phyloP scores from a whole-genome alignment of 148 eudicot genomes.

The Hydrangea macrophylla region DNA sequence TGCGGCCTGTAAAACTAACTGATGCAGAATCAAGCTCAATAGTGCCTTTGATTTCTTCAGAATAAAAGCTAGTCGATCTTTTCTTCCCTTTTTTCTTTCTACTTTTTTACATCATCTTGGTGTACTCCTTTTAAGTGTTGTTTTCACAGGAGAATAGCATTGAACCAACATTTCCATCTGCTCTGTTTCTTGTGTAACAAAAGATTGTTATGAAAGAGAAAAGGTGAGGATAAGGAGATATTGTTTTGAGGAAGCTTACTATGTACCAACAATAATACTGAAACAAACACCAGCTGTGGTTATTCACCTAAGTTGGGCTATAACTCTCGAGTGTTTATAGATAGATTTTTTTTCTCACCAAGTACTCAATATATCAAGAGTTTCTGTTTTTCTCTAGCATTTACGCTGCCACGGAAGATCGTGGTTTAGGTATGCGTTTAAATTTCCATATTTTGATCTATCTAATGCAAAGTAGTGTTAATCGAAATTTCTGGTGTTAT shows the following conservation, averaged over 20 bases:
- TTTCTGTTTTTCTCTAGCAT: too few species aligned
- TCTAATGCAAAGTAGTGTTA: too few species aligned
- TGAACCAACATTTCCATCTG: background rate
- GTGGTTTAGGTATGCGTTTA: too few species aligned
- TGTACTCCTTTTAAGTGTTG: background rate
- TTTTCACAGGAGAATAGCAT: too few species aligned
- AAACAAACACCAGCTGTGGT: too few species aligned
- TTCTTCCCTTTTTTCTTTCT: background rate
- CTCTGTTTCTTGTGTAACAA: background rate
- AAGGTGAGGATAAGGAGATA: background rate
- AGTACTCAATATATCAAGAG: too few species aligned
- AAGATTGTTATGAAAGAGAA: background rate
- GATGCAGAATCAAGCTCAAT: constrained; percentile 54
- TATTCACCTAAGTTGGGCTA: too few species aligned
- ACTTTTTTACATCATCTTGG: background rate
- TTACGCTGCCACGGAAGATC: too few species aligned
- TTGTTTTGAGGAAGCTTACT: background rate
- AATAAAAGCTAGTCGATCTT: background rate
- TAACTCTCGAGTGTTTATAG: too few species aligned
- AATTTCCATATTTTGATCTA: too few species aligned
- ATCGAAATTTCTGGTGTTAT: too few species aligned
- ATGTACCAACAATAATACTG: background rate
- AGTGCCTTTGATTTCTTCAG: constrained; percentile 27
- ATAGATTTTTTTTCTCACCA: too few species aligned
- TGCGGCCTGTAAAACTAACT: constrained; percentile 35